Percentiles rank a stretch among this genome's conserved stretches.
Conservation (phyloP, 2,329 filamentous ascomycete species). For the Phyllosticta citriasiana region DNA sequence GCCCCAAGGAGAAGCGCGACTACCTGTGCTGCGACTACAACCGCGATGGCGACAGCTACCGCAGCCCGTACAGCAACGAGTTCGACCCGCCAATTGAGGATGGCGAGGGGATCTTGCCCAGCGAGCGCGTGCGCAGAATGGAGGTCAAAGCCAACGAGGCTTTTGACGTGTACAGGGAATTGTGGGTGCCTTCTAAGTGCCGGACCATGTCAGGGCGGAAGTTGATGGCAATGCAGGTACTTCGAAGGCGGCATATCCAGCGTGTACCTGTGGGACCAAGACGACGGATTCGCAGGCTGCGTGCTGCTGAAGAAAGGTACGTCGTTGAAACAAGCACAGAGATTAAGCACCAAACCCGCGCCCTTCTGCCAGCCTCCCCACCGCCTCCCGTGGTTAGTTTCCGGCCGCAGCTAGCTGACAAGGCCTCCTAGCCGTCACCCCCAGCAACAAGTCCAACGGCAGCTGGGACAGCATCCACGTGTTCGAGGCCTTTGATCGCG, state of each 20-base stretch:
- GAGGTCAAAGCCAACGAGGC: constrained; percentile 91
- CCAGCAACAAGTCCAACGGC: constrained; percentile 57
- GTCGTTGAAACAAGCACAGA: constrained; percentile 19
- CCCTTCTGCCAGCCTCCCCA: background rate
- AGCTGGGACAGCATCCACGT: constrained; percentile 99
- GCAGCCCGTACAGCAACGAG: constrained; percentile 97
- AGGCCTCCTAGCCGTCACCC: constrained; percentile 50
- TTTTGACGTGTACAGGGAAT: constrained; percentile 90
- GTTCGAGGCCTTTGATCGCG: constrained; percentile 90
- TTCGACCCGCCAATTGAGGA: constrained; percentile 80
- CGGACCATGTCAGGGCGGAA: background rate
- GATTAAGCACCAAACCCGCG: background rate
- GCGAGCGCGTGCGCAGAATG: constrained; percentile 84
- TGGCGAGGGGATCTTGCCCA: constrained; percentile 75
- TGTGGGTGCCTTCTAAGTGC: constrained; percentile 40
- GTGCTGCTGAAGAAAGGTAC: constrained; percentile 89
- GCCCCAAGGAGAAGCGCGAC: constrained; percentile 80
- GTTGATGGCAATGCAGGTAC: constrained; percentile 43
- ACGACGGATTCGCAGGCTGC: constrained; percentile 94
- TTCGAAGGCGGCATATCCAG: constrained; percentile 93
- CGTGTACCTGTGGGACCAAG: constrained; percentile 97
- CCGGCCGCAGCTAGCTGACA: background rate
- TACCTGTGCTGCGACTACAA: constrained; percentile 99
- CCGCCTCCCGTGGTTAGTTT: background rate
- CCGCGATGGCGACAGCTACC: constrained; percentile 94